phyloP scores from a whole-genome alignment of 2,329 filamentous ascomycete species.

The Cladosporium colombiae region DNA sequence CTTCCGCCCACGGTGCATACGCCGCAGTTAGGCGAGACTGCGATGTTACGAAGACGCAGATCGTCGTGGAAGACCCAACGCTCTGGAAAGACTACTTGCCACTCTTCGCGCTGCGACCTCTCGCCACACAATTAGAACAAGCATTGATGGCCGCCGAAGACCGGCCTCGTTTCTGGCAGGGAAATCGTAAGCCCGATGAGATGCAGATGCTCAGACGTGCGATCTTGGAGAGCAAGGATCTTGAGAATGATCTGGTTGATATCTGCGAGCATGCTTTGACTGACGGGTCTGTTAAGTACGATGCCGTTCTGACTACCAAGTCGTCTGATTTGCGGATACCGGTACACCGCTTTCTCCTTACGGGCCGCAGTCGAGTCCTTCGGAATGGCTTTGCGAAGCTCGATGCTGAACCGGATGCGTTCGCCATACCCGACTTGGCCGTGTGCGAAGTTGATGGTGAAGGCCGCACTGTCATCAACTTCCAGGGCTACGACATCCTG shows the following conservation, averaged over 20 bases:
- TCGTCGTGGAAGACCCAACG: slow-evolving; percentile 65
- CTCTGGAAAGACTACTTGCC: slow-evolving; percentile 74
- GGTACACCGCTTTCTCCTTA: slow-evolving; percentile 77
- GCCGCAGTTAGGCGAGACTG: slow-evolving; percentile 83
- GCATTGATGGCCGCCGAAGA: slow-evolving; percentile 40
- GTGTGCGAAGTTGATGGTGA: slow-evolving; percentile 55
- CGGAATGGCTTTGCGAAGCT: slow-evolving; percentile 62
- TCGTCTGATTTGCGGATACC: slow-evolving; percentile 72
- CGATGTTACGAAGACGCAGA: slow-evolving; percentile 72
- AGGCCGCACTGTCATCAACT: slow-evolving; percentile 60
- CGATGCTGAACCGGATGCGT: slow-evolving; percentile 52
- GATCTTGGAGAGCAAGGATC: slow-evolving; percentile 63
- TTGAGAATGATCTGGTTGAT: slow-evolving; percentile 62
- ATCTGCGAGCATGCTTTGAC: slow-evolving; percentile 43
- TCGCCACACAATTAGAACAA: slow-evolving; percentile 40
- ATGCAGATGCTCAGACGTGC: slow-evolving; percentile 56
- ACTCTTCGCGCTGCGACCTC: slow-evolving; percentile 66
- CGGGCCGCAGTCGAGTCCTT: slow-evolving; percentile 70
- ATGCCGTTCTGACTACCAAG: slow-evolving; percentile 54
- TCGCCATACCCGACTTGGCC: slow-evolving; percentile 62
- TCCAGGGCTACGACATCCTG: slow-evolving; percentile 73
- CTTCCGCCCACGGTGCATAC: slow-evolving; percentile 87
- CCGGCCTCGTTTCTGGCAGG: slow-evolving; percentile 51
- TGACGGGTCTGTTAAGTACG: slow-evolving; percentile 43
- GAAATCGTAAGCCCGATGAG: slow-evolving; percentile 47